Evolutionary conservation across 495 filamentous ascomycete genomes (phyloP), one percentile per base, ranked within the genome.

Genomic region (Penicillium robsamsonii): DNA sequence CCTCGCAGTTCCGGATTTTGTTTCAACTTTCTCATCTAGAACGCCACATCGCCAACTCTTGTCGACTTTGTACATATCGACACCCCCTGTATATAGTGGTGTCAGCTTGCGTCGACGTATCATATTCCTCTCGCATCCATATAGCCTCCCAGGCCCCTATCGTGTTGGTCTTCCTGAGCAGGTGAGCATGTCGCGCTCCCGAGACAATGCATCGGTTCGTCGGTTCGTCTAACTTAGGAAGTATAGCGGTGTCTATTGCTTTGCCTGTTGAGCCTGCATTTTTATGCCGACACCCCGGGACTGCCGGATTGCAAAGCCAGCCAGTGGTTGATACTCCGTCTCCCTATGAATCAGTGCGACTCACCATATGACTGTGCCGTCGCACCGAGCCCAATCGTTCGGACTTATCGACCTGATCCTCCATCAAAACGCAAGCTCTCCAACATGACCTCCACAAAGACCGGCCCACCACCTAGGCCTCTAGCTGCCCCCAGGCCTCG

Each of bases 321-420:
- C 56, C 54, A 59, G 30, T 24, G 29, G 45, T 64, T 58, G 63
- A 64, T 61, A 60, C 60, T 49, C 55, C 29, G 22, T 51, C 40
- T 52, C 46, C 40, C 49, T 66, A 76, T 76, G 74, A 70, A 71
- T 65, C 59, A 68, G 56, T 60, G 60, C 60, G 66, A 64, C 37
- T 46, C 63, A 22, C 48, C 59, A 54, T 53, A 66, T 57, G 64
- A 68, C 52, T 58, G 60, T 64, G 66, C 63, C 45, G 62, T 70
- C 50, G 75, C 75, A 57, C 74, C 74, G n/a, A 70, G 70, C 59
- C 75, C 75, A 47, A 66, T 72, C 35, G 71, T 78, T 37, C 71
- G 71, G 48, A 78, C 71, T 20, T 70, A 65, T 57, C 72, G 75
- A 51, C 66, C 63, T 41, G 63, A 64, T 63, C 65, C 64, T 9